Evolutionary conservation across 2,329 filamentous ascomycete species (phyloP).

Genomic region (Paracamarosporium sp.): DNA sequence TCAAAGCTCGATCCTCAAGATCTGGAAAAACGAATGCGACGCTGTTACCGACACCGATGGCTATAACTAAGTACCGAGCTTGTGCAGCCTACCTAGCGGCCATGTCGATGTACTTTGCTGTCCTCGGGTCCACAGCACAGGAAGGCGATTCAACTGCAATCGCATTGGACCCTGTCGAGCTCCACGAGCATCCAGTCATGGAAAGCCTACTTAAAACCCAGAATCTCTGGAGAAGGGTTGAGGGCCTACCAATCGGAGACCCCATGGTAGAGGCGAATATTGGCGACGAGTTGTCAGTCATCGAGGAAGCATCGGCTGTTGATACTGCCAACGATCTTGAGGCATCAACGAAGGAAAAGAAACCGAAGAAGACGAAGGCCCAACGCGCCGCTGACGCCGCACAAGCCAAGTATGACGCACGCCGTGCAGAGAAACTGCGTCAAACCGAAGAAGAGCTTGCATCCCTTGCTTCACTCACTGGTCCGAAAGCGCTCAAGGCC

Average conservation of each 20-base stretch:
- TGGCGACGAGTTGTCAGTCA: conserved; percentile 42
- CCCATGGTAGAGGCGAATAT: conserved; percentile 42
- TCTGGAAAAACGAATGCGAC: conserved; percentile 20
- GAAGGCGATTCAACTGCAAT: conserved; percentile 57
- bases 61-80: conserved; percentile 74
- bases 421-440: conserved; percentile 60
- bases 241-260: conserved; percentile 65
- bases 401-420: conserved; percentile 61
- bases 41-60: conserved; percentile 33
- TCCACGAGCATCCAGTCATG: conserved; percentile 93
- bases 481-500: conserved; percentile 56
- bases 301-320: conserved; percentile 38
- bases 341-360: conserved; percentile 38
- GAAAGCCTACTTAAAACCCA: conserved; percentile 80
- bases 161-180: conserved; percentile 75
- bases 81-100: conserved; percentile 85
- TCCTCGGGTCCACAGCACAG: conserved; percentile 81
- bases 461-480: conserved; percentile 70
- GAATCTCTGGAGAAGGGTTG: conserved; percentile 78
- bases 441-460: conserved; percentile 74
- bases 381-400: conserved; percentile 60
- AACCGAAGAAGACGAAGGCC: conserved; percentile 54
- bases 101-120: conserved; percentile 91
- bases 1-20: conserved; percentile 35
- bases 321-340: conserved; percentile 37